phyloP scores from a whole-genome alignment of 306 rosid species.

The Vigna mungo region DNA sequence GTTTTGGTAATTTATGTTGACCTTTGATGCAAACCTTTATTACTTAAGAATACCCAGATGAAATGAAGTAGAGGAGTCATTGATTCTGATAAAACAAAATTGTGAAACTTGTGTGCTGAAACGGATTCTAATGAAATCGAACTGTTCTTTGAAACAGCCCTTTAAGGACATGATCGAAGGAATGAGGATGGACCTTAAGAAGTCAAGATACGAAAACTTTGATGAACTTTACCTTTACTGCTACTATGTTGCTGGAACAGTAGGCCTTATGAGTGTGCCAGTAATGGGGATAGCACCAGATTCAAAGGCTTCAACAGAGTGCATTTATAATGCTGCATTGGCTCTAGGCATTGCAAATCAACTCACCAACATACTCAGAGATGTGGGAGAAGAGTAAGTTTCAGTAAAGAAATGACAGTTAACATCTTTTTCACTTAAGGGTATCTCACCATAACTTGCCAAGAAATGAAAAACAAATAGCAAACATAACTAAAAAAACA shows the following conservation, averaged over 20 bases:
- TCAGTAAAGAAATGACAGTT: not conserved
- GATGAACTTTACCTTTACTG: conserved; percentile 95
- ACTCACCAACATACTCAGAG: conserved; percentile 95
- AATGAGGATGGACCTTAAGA: conserved; percentile 87
- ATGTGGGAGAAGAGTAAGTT: conserved; percentile 97
- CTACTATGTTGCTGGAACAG: conserved; percentile 98
- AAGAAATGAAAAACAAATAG: not conserved
- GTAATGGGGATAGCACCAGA: conserved; percentile 90
- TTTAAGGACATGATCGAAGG: conserved; percentile 97
- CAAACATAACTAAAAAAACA: not conserved
- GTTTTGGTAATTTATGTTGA: not conserved
- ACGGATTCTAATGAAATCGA: conserved; percentile 24
- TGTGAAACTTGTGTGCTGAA: not conserved
- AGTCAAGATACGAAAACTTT: conserved; percentile 84
- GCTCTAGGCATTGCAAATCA: conserved; percentile 97
- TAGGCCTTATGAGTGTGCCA: conserved; percentile 98
- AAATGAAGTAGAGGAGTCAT: not conserved
- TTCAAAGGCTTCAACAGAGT: conserved; percentile 79
- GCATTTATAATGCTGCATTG: conserved; percentile 86
- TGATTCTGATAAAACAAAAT: not conserved
- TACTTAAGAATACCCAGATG: not conserved
- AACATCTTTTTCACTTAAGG: not conserved
- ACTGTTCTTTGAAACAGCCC: conserved; percentile 61
- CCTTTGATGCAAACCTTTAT: not conserved
- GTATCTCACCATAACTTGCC: conserved; percentile 2